Evolutionary conservation across 371 early-diverging fungal genomes (phyloP), one percentile per base, ranked within the genome.

Genomic region (Mortierella sp.): DNA sequence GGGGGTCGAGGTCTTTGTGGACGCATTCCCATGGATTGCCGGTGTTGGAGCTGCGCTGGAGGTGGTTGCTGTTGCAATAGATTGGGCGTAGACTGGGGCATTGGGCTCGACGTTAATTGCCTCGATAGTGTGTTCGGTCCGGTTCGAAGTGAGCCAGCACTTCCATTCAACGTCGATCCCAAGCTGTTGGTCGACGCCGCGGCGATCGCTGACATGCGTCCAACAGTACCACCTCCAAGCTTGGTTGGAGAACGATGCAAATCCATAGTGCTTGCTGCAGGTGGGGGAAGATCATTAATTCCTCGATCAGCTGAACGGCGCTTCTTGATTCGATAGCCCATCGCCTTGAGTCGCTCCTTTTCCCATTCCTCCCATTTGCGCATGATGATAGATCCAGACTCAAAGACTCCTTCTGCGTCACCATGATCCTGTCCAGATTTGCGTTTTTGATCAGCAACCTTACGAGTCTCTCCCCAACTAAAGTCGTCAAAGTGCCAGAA

Each of bases 401-500:
- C 81, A 57, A 87, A 86, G 60, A 87, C 90, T 53, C 87, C 86
- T 52, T 92, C 92, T 7, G 75, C 74, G 74, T 85, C 88, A 43
- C 89, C 86, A 81, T 90, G 85, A 60, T 88, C 70, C 64, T 90
- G 63, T 68, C 60, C 74, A 30, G 76, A 70, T 19, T 74, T 89
- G 55, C 87, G 88, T 75, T 85, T 87, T 72, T 92, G 90, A 19
- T 90, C 85, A 12, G 82, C 80, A 18, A 94, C 88, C 57, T 93
- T 89, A 61, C 96, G 87, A 4, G 96, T 95, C 25, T 92, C 91
- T 58, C 96, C 96, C 96, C 98, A 98, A 26, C 91, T 88, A 74
- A 98, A 97, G 83, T 98, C 97, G 70, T 98, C 98, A 82, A 97
- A 95, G 75, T 96, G 95, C 98, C 98, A 98, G 85, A 90, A 95